Conservation (phyloP, 805 yeast species). For the Phaffomyces antillensis region DNA sequence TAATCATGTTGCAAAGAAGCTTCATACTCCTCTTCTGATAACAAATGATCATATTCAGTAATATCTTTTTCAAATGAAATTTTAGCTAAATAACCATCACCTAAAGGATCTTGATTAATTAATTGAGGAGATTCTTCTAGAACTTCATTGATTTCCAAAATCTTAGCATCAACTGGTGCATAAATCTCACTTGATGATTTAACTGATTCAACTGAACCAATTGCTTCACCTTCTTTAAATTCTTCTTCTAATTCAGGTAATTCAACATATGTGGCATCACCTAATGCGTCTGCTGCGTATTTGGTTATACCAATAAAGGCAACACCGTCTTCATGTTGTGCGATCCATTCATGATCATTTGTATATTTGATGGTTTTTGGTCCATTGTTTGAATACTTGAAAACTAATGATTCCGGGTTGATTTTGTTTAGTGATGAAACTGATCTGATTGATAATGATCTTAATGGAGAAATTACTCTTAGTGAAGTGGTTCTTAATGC, state of each 20-base stretch:
- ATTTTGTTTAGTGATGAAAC: conserved; percentile 17
- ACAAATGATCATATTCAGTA: conserved; percentile 45
- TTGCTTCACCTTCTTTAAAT: conserved; percentile 65
- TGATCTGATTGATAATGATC: conserved; percentile 18
- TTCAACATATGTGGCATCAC: conserved; percentile 93
- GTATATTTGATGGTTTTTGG: conserved; percentile 54
- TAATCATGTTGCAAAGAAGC: conserved; percentile 19
- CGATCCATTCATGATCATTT: conserved; percentile 92
- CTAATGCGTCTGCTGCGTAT: conserved; percentile 94
- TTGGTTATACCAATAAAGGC: conserved; percentile 90
- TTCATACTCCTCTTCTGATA: conserved; percentile 45
- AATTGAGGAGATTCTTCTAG: conserved; percentile 68
- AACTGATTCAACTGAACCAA: conserved; percentile 93
- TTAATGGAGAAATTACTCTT: conserved; percentile 8
- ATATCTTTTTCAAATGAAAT: conserved; percentile 45
- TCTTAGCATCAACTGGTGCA: conserved; percentile 75
- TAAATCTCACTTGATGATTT: conserved; percentile 92
- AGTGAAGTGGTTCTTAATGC: conserved; percentile 4
- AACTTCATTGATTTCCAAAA: conserved; percentile 60
- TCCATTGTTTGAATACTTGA: conserved; percentile 16
- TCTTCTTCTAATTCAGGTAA: conserved; percentile 66
- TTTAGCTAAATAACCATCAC: conserved; percentile 89
- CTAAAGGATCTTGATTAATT: conserved; percentile 85
- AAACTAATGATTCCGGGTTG: conserved; percentile 17
- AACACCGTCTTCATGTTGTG: conserved; percentile 72